phyloP scores from a whole-genome alignment of 208 protist genomes.

The Dictyostelium gargantuum region DNA sequence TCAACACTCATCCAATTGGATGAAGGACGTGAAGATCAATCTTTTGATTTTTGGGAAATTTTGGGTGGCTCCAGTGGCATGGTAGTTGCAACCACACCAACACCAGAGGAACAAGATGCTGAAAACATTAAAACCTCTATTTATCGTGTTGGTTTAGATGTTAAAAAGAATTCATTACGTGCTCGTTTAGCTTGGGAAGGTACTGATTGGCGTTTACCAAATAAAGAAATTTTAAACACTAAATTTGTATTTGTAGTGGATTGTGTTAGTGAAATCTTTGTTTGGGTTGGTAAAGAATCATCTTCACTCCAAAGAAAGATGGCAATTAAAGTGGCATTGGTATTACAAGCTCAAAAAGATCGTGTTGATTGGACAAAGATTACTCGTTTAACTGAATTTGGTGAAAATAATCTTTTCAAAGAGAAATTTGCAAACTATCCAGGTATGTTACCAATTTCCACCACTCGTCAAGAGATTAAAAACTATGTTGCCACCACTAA shows the following conservation, averaged over 20 bases:
- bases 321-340: slow-evolving; percentile 15
- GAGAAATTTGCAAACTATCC: slow-evolving; percentile 70
- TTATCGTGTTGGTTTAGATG: slow-evolving; percentile 46
- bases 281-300: slow-evolving; percentile 70
- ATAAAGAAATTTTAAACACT: slow-evolving; percentile 49
- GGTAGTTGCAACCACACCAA: background rate
- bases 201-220: slow-evolving; percentile 48
- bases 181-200: slow-evolving; percentile 53
- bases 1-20: slow-evolving; percentile 37
- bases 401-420: slow-evolving; percentile 67
- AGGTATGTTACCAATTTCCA: slow-evolving; percentile 67
- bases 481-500: background rate
- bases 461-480: slow-evolving; percentile 20
- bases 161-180: slow-evolving; percentile 32
- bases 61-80: background rate
- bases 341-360: background rate
- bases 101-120: slow-evolving; percentile 38
- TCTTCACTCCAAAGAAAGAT: slow-evolving; percentile 45
- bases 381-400: slow-evolving; percentile 46
- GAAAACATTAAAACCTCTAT: slow-evolving; percentile 14
- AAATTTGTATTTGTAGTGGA: slow-evolving; percentile 69
- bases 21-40: slow-evolving; percentile 3
- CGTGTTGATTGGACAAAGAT: background rate
- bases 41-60: slow-evolving; percentile 37
- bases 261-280: slow-evolving; percentile 43